These are phyloP conservation scores for Aspergillus vadensis DNA, from an alignment of 2,329 filamentous ascomycete species.

Conservation along the genomic window DNA sequence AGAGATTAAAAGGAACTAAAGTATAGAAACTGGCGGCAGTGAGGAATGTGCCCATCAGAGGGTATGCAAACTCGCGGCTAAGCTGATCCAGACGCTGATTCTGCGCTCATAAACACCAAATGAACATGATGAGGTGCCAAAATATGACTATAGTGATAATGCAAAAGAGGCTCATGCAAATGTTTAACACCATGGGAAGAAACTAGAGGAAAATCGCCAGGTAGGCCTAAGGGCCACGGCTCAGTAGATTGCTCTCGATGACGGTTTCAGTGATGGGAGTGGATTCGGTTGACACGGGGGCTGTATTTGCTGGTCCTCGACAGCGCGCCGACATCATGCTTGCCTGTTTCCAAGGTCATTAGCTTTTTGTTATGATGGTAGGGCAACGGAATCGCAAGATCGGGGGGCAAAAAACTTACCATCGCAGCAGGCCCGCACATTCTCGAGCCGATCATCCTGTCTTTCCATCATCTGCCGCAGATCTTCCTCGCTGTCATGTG, in stretches of 20 bases:
- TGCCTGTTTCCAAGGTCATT: conserved; percentile 53
- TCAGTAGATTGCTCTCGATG: neutral
- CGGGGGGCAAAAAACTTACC: conserved; percentile 62
- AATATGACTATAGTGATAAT: neutral
- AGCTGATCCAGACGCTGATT: conserved; percentile 6
- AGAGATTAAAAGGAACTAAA: conserved; percentile 14
- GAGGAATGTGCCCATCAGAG: conserved; percentile 2
- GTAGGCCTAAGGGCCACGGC: conserved; percentile 5
- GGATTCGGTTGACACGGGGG: conserved; percentile 40
- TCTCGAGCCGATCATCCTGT: conserved; percentile 76
- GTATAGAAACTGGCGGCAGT: conserved; percentile 7
- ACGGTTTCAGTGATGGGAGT: conserved; percentile 36
- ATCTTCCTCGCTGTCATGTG: conserved; percentile 79
- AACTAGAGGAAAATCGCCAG: neutral
- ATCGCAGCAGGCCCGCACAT: conserved; percentile 96
- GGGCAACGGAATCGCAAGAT: neutral
- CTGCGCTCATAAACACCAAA: conserved; percentile 7
- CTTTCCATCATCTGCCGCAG: conserved; percentile 75
- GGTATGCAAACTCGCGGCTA: neutral
- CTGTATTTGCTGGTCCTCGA: conserved; percentile 46
- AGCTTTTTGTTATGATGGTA: neutral
- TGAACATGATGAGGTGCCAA: neutral
- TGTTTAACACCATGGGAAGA: neutral
- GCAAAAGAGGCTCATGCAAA: conserved; percentile 6
- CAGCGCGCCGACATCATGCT: conserved; percentile 66